These are phyloP conservation scores for Sanguinoderma infundibulare DNA, from an alignment of 1,284 basidiomycete genomes.

Conservation along the genomic window DNA sequence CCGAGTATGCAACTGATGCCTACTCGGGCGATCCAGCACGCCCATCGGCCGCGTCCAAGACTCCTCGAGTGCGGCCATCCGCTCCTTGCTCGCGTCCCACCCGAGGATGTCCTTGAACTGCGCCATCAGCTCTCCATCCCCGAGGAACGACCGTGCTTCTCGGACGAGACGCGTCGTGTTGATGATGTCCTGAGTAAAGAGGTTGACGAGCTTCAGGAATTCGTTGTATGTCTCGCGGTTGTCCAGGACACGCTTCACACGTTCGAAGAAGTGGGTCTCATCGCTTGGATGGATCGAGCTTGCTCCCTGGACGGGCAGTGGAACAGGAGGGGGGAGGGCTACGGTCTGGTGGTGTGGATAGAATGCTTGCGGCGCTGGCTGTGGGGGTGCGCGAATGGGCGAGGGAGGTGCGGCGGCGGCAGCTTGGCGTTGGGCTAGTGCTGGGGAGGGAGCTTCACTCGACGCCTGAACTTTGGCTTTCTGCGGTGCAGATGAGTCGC, in stretches of 20 bases:
- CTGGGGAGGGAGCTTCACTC: slow-evolving; percentile 32
- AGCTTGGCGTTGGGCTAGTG: slow-evolving; percentile 30
- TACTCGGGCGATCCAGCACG: slow-evolving; percentile 52
- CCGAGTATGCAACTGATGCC: slow-evolving; percentile 61
- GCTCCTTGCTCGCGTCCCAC: slow-evolving; percentile 77
- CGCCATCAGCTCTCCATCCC: slow-evolving; percentile 78
- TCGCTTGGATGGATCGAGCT: slow-evolving; percentile 55
- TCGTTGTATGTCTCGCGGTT: slow-evolving; percentile 93
- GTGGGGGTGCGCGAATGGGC: slow-evolving; percentile 27
- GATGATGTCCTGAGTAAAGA: slow-evolving; percentile 95
- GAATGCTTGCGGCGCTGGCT: slow-evolving; percentile 22
- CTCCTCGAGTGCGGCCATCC: slow-evolving; percentile 52
- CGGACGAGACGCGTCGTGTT: slow-evolving; percentile 83
- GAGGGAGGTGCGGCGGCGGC: slow-evolving; percentile 28
- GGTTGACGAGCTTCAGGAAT: slow-evolving; percentile 94
- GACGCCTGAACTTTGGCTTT: slow-evolving; percentile 34
- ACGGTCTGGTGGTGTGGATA: slow-evolving; percentile 31
- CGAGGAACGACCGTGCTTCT: slow-evolving; percentile 67
- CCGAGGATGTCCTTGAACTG: slow-evolving; percentile 93
- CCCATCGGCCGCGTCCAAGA: slow-evolving; percentile 40
- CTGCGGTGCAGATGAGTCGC: slow-evolving; percentile 13
- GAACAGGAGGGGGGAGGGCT: slow-evolving; percentile 30
- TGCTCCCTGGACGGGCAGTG: slow-evolving; percentile 31
- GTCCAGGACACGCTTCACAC: slow-evolving; percentile 88
- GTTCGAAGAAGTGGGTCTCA: slow-evolving; percentile 92